Evolutionary conservation across 345 rosid species (phyloP).

Genomic region (Eucalyptus globulus): DNA sequence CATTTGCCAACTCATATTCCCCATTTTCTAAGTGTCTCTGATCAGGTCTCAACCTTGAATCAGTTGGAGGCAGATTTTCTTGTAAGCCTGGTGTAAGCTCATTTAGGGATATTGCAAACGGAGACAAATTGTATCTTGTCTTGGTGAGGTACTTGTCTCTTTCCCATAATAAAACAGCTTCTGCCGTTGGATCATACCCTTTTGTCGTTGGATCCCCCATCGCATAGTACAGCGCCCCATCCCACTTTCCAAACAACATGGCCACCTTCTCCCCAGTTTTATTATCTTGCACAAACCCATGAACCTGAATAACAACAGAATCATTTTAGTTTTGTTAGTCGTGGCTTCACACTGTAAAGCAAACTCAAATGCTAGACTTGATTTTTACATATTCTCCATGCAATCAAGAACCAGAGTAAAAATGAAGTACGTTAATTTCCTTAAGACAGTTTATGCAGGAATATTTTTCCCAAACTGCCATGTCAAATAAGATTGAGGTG

Average conservation of each 20-base stretch:
- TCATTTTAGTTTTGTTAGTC: neutral
- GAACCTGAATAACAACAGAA: constrained; percentile 42
- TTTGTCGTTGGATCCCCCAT: constrained; percentile 79
- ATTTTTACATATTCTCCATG: neutral
- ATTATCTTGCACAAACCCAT: constrained; percentile 94
- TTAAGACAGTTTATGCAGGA: neutral
- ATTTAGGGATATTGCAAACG: constrained; percentile 86
- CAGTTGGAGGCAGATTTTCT: constrained; percentile 88
- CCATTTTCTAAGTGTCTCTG: constrained; percentile 93
- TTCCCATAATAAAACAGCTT: constrained; percentile 93
- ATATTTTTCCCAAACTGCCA: neutral
- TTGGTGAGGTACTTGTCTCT: constrained; percentile 59
- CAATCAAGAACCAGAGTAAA: neutral
- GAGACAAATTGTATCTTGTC: constrained; percentile 93
- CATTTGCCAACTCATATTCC: constrained; percentile 88
- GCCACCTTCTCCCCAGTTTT: constrained; percentile 97
- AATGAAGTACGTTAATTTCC: neutral
- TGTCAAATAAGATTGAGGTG: neutral
- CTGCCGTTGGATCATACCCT: constrained; percentile 95
- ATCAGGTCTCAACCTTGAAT: constrained; percentile 96
- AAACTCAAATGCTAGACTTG: neutral
- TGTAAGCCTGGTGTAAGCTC: constrained; percentile 67
- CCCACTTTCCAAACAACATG: constrained; percentile 96
- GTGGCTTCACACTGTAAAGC: neutral
- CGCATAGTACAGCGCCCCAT: constrained; percentile 93